Conservation (phyloP, 495 filamentous ascomycete species). For the Neurospora sp. region DNA sequence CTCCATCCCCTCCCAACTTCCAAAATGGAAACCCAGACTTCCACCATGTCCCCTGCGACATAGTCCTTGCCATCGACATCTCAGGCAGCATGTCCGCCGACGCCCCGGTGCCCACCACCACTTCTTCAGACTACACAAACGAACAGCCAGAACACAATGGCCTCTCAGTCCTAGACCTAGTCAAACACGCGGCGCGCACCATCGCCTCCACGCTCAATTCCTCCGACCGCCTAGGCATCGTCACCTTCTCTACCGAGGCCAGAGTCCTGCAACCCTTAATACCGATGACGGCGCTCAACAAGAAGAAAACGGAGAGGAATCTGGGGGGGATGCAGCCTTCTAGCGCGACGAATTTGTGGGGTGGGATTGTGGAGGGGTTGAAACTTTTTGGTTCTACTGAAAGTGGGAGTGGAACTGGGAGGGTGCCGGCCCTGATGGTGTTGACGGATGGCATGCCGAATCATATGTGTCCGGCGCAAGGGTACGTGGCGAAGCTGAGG, state of each 20-base stretch:
- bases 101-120: slow-evolving; percentile 21
- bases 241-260: slow-evolving; percentile 26
- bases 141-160: slow-evolving; percentile 15
- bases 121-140: slow-evolving; percentile 4
- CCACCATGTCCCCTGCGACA: slow-evolving; percentile 31
- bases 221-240: slow-evolving; percentile 34
- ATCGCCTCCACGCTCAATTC: slow-evolving; percentile 33
- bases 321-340: slow-evolving; percentile 23
- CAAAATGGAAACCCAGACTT: neutral
- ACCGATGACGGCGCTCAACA: slow-evolving; percentile 25
- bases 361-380: slow-evolving; percentile 28
- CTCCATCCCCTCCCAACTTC: slow-evolving; percentile 26
- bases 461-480: slow-evolving; percentile 24
- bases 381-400: slow-evolving; percentile 18
- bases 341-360: slow-evolving; percentile 33
- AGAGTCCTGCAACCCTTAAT: slow-evolving; percentile 28
- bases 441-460: slow-evolving; percentile 40
- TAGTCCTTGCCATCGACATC: slow-evolving; percentile 38
- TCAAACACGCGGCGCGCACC: slow-evolving; percentile 35
- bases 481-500: slow-evolving; percentile 31
- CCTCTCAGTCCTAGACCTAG: slow-evolving; percentile 33
- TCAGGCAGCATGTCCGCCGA: slow-evolving; percentile 32
- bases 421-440: slow-evolving; percentile 34
- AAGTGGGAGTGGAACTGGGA: neutral
- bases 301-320: slow-evolving; percentile 15